Evolutionary conservation across 2,329 filamentous ascomycete species (phyloP), one percentile per base, ranked within the genome.

Genomic region (Pseudocercospora pini-densiflorae): DNA sequence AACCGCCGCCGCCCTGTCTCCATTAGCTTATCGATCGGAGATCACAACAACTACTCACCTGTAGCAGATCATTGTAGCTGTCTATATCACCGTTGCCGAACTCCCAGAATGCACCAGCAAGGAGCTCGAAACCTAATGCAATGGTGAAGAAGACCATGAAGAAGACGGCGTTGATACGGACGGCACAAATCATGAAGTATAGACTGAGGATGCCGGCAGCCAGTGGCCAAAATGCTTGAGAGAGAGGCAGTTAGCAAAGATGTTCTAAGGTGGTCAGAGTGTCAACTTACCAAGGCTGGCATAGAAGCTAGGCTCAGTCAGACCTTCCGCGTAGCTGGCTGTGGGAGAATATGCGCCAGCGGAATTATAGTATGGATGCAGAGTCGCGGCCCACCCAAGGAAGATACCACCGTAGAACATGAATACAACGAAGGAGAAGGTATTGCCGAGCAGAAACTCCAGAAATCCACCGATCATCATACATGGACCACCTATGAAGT

Each of bases 401-500:
- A 68, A 53, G 43, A 69, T 66, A n/a, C 65, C 66, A 69, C 70
- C 67, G 29, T 67, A 72, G 47, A 64, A 61, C 49, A 64, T 23
- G 51, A 75, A 75, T 0, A 73, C 72, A 16, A 74, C 70, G 27
- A 68, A 73, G 5, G 71, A 63, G 58, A 75, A 75, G 2, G 73
- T 75, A 51, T 79, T 78, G 60, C 77, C 76, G 21, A 78, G 68
- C 47, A 78, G 63, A 59, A 77, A 78, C 53, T 78, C 76, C 21
- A 78, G 72, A 16, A 78, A 60, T 8, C 68, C 69, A 9, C 72
- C 73, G 54, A 78, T 58, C 19, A 75, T 61, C 68, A 78, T 72
- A 8, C 77, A 70, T 8, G 77, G 68, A 45, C 77, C 77, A 53
- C 76, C 76, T 53, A 78, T 74, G 63, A 78, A 77, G 68, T 74